Evolutionary conservation across 2,329 filamentous ascomycete species (phyloP), one percentile per base, ranked within the genome.

Genomic region (Arthrobotrys sinensis): DNA sequence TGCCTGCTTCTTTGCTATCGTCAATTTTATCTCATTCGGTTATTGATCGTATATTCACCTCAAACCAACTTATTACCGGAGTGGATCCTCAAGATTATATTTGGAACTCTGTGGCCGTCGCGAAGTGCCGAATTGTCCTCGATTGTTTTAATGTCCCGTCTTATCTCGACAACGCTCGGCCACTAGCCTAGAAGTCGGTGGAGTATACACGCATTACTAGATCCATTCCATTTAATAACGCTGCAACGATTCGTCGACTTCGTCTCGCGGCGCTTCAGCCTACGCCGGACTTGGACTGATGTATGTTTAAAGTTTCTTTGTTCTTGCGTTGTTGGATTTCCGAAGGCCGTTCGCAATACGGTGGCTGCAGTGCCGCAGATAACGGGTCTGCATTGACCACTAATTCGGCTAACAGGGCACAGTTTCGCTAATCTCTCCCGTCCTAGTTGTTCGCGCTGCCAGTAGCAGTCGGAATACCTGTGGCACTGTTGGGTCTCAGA

Each of bases 321-420:
- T 73, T 66, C 48, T 66, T 65, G 67, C 19, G 57, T 71, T 71
- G 68, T 24, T 64, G 57, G 38, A 71, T 48, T 46, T 48, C 19
- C 45, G 12, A 45, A 3, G 2, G 45, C 45, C 45, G 45, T 48
- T 24, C 45, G 64, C 43, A 70, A 60, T n/a, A 24, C 43, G n/a
- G 12, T 7, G n/a, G 40, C 40, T 45, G 40, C 7, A 10, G 19
- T 4, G 16, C 16, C 6, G 38, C 12, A 62, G 40, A 43, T 14
- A 45, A 67, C 34, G 16, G 45, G 8, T 6, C 38, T 46, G 24
- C 48, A 57, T 60, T 34, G 69, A 52, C 62, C 50, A 67, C 52
- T 16, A 16, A 10, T 5, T 50, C 48, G 46, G 50, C 55, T 60
- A 73, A 38, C 21, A 48, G 64, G 57, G 62, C 40, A 62, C 40